phyloP scores from a whole-genome alignment of 176 grass and related monocot species.

The Phoenix dactylifera region DNA sequence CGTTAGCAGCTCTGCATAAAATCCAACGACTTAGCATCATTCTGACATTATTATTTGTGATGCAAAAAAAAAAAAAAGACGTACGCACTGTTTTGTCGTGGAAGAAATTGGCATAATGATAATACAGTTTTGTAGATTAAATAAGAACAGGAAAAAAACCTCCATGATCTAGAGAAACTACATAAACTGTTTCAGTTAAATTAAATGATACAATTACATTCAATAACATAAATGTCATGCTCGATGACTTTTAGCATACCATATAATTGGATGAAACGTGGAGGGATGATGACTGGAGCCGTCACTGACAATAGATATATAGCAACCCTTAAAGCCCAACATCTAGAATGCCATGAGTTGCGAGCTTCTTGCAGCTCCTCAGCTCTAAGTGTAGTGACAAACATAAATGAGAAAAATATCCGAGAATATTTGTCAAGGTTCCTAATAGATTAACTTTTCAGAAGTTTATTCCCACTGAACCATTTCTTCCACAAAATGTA shows the following conservation, averaged over 20 bases:
- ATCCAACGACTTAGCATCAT: too few relatives aligned
- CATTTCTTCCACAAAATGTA: neutral
- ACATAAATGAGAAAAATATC: conserved; percentile 94
- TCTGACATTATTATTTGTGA: too few relatives aligned
- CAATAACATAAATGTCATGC: neutral
- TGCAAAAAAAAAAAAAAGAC: too few relatives aligned
- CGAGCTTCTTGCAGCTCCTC: conserved; percentile 61
- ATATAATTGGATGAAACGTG: conserved; percentile 64
- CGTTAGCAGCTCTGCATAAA: too few relatives aligned
- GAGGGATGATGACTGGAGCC: conserved; percentile 63
- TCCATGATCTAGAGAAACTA: too few relatives aligned
- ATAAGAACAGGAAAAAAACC: too few relatives aligned
- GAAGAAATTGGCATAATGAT: too few relatives aligned
- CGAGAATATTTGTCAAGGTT: conserved; percentile 35
- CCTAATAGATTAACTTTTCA: neutral
- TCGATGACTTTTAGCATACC: conserved; percentile 28
- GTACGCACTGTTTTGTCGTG: too few relatives aligned
- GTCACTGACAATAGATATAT: conserved; percentile 41
- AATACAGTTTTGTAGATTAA: too few relatives aligned
- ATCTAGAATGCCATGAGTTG: conserved; percentile 78
- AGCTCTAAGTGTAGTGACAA: conserved; percentile 50
- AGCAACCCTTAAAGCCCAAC: conserved; percentile 62
- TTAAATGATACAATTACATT: too few relatives aligned
- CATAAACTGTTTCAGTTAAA: too few relatives aligned
- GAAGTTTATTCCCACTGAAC: neutral